Evolutionary conservation across 2,329 filamentous ascomycete genomes (phyloP), one percentile per base, ranked within the genome.

Genomic region (Talaromyces marneffei): DNA sequence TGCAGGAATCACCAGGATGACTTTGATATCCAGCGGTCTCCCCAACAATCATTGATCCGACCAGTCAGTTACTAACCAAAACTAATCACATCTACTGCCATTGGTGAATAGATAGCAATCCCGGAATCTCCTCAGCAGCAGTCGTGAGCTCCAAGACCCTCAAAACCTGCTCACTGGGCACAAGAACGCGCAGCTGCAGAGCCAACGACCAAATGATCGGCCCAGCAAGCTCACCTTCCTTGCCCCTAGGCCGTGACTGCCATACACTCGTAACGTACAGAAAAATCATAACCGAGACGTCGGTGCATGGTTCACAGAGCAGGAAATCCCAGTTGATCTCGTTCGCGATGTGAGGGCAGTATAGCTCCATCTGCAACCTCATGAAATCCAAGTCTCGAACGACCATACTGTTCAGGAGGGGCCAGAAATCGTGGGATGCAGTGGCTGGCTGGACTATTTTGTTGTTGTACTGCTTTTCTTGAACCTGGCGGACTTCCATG

Each of bases 311-410:
- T 46, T 61, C 25, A 35, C 55, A 42, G 60, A 59, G 39, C 54
- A 58, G 33, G 57, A 63, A 65, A 39, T 55, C 63, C 68, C 63
- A 69, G 59, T 65, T 64, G 65, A 63, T 70, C 61, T 63, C 66
- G n/a, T 6, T 53, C 23, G 16, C 7, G 6, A 53, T 25, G 6
- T 39, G 16, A 9, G 57, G 25, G 35, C 35, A 53, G 0, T 14
- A 7, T 27, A 23, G 10, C 8, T 53, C 33, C 46, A 59, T 25
- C n/a, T 31, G n/a, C 9, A 20, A 5, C n/a, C 48, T 33, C 3
- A 59, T 31, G 18, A 16, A 18, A 25, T 48, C 35, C 57, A 59
- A 20, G 37, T 59, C 48, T 33, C 31, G 39, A 12, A 53, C 16
- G 37, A 23, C 31, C 48, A 44, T 25, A 14, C 9, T 18, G 18